A percentile compares a stretch with the other conserved stretches of the same genome.
Evolutionary conservation across 176 grass and related monocot species (phyloP).

Genomic region (Paspalum vaginatum): DNA sequence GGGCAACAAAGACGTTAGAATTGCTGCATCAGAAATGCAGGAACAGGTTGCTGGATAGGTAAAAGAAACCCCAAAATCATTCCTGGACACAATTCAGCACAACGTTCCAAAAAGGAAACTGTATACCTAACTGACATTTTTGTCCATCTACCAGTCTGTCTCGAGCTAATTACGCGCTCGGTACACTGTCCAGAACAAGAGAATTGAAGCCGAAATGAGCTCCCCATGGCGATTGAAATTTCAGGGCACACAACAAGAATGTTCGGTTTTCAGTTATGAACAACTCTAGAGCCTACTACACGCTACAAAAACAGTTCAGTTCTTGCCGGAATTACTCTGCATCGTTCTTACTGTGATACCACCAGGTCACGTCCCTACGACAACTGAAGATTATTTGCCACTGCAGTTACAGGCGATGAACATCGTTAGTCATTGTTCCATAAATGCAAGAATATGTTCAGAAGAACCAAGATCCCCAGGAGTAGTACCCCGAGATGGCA

Average conservation of each 20-base stretch:
- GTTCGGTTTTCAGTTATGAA: conserved; percentile 15
- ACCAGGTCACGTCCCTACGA: neutral
- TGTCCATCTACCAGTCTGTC: neutral
- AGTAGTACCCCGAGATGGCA: conserved; percentile 33
- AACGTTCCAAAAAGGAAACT: neutral
- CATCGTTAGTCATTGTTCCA: neutral
- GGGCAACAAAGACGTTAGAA: neutral
- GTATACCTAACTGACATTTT: neutral
- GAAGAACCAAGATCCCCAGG: neutral
- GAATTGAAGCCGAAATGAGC: neutral
- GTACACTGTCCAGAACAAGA: neutral
- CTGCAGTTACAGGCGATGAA: conserved; percentile 21
- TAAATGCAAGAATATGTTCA: conserved; percentile 7
- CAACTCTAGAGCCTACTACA: neutral
- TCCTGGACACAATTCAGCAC: conserved; percentile 8
- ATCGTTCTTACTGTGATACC: neutral
- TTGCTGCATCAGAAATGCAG: neutral
- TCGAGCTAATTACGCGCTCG: neutral
- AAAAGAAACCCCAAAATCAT: neutral
- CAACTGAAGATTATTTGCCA: conserved; percentile 11
- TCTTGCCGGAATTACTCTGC: conserved; percentile 11
- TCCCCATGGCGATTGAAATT: conserved; percentile 20
- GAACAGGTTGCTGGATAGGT: neutral
- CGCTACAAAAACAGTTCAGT: conserved; percentile 6
- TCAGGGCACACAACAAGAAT: conserved; percentile 2